These are phyloP conservation scores for Picea sitchensis DNA, from an alignment of 75 land plant genomes.

Conservation along the genomic window DNA sequence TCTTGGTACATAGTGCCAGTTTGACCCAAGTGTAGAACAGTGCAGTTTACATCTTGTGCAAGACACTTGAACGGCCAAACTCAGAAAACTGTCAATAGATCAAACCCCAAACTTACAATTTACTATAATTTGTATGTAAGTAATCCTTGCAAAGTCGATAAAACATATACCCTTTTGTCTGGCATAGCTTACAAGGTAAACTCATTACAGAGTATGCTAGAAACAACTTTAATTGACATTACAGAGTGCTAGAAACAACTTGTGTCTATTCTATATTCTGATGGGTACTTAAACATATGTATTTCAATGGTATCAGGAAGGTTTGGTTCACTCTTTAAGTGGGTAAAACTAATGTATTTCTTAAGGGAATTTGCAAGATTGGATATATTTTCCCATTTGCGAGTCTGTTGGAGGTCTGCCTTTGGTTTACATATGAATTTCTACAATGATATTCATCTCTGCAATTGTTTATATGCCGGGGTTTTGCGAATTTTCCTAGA, in stretches of 20 bases:
- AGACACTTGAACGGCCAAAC: background rate
- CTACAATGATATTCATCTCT: background rate
- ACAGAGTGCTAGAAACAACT: background rate
- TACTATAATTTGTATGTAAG: background rate
- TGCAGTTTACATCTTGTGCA: background rate
- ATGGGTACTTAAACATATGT: background rate
- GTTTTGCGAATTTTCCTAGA: background rate
- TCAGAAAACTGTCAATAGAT: background rate
- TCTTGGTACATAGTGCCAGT: background rate
- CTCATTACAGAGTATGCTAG: too few relatives aligned
- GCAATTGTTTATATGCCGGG: background rate
- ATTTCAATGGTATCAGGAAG: background rate
- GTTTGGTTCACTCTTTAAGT: background rate
- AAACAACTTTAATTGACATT: background rate
- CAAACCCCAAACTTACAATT: background rate
- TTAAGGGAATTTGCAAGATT: background rate
- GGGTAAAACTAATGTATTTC: background rate
- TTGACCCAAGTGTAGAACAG: background rate
- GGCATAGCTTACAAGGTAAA: background rate
- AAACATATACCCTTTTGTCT: background rate
- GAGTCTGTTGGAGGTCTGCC: slow-evolving; percentile 4
- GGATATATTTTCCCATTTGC: background rate
- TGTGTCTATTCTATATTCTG: background rate
- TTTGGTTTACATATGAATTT: background rate
- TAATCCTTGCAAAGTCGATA: background rate